Evolutionary conservation across 192 early-diverging fungal species (phyloP), one percentile per base, ranked within the genome.

Genomic region (Gorgonomyces haynaldii): DNA sequence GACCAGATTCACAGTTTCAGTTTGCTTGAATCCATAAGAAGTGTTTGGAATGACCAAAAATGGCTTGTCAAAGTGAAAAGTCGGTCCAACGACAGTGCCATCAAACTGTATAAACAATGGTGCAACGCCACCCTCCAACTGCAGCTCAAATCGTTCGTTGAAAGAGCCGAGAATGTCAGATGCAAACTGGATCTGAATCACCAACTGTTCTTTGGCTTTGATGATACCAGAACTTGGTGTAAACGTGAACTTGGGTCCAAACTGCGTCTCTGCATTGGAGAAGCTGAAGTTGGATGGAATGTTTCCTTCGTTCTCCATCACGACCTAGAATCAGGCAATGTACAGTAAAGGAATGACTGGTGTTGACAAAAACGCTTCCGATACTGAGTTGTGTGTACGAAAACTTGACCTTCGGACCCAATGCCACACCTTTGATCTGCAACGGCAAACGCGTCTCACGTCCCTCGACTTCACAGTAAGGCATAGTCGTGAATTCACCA

Each of bases 1-100:
- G 30, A 40, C 28, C 4, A 80, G 50, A 0, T 52, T 26, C 3
- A 80, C 47, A 1, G 12, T 26, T 36, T 45, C 25, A 3, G 35
- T 26, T 22, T 38, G 57, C 15, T 30, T 30, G 50, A 80, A 80
- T 10, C 76, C 72, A 41, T 62, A 74, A 6, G 70, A 62, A 2
- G 72, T 41, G 12, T 37, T 23, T 9, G 59, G 62, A 40, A 72
- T 76, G 37, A 67, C 54, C 3, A 80, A 44, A 4, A 58, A 24
- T 25, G 52, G 50, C 4, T 50, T 38, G 30, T 58, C 50, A 41
- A 80, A 78, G 41, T 65, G 39, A 53, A 80, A 80, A 0, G 62
- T 63, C 1, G 78, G 78, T 1, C 78, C 78, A 32, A 79, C 66
- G 5, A 79, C 67, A 27, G 26, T 27, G n/a, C 78, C 78, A 2